Evolutionary conservation across 306 rosid genomes (phyloP), one percentile per base, ranked within the genome.

Genomic region (Herpetospermum pedunculosum): DNA sequence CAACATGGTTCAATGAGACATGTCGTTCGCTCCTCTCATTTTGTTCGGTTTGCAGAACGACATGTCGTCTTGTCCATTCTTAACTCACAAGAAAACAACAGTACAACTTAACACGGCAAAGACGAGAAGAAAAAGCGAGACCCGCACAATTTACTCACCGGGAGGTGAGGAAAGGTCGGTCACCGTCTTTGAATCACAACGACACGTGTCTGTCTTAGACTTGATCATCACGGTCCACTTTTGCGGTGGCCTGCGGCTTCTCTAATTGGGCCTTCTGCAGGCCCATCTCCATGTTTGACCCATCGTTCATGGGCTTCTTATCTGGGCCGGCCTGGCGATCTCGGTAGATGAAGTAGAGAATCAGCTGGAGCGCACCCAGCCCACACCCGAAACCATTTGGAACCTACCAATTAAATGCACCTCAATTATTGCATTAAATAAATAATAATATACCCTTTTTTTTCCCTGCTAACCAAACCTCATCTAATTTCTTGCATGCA

Each of bases 301-400:
- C 77, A 23, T 55, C 64, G 32, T 8, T n/a, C 9, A 52, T 50
- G 52, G 77, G 62, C 74, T 87, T 81, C 57, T 79, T 80, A 46
- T 79, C 82, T 75, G 55, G 18, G 59, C 26, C 70, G 18, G 72
- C 80, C 40, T 76, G 76, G 5, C 78, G 74, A 41, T 12, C 76
- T 29, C 91, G 91, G 86, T 87, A 92, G 53, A 90, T 79, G 80
- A 84, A 76, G 82, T 93, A 93, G 84, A 93, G 30, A 41, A 91
- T 67, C 44, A 93, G 82, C 83, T 91, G 97, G 62, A 74, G 16
- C 41, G 88, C 43, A 40, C 97, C 98, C 18, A 93, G 73, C 1
- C 65, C 86, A 28, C 87, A 78, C 5, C 98, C 98, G 43, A 89
- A 81, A 15, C 97, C 97, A 81, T 93, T 90, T 2, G 93, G 92